phyloP scores from a whole-genome alignment of 306 rosid species.

The Castanospermum australe region DNA sequence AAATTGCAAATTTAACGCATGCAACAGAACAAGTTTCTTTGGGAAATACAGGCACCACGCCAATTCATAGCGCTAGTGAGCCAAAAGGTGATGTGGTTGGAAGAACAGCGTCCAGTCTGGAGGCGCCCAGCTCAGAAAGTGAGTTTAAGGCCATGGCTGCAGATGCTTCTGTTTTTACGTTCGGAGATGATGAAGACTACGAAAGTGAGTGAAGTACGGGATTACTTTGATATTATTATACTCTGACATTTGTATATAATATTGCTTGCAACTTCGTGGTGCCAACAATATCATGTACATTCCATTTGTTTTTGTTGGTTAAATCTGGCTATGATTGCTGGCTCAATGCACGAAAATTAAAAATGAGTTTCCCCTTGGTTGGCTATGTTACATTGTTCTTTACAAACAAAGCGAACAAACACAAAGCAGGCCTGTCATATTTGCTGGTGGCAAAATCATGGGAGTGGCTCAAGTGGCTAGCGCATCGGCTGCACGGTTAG shows the following conservation, averaged over 20 bases:
- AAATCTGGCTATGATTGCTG: background rate
- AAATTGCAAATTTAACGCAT: slow-evolving; percentile 51
- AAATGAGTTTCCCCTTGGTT: background rate
- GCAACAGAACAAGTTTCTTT: slow-evolving; percentile 71
- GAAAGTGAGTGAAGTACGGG: slow-evolving; percentile 70
- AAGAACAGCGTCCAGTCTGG: slow-evolving; percentile 39
- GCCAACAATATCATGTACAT: slow-evolving; percentile 25
- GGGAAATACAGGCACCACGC: slow-evolving; percentile 44
- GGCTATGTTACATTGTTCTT: background rate
- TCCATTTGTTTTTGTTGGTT: slow-evolving; percentile 39
- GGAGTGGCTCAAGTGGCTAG: too few relatives aligned
- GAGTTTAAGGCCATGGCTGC: slow-evolving; percentile 99
- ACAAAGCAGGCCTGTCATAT: too few relatives aligned
- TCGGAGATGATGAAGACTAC: slow-evolving; percentile 94
- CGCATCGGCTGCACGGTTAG: too few relatives aligned
- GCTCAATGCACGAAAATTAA: slow-evolving; percentile 9
- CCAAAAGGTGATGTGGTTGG: slow-evolving; percentile 47
- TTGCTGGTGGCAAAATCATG: too few relatives aligned
- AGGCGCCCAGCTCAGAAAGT: slow-evolving; percentile 62
- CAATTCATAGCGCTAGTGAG: slow-evolving; percentile 36
- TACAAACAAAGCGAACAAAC: too few relatives aligned
- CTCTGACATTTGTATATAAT: slow-evolving; percentile 60
- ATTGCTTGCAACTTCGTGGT: slow-evolving; percentile 35
- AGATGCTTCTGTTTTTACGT: slow-evolving; percentile 94
- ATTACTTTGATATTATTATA: background rate